phyloP scores from a whole-genome alignment of 768 basidiomycete species.

The Tulasnella sp. region DNA sequence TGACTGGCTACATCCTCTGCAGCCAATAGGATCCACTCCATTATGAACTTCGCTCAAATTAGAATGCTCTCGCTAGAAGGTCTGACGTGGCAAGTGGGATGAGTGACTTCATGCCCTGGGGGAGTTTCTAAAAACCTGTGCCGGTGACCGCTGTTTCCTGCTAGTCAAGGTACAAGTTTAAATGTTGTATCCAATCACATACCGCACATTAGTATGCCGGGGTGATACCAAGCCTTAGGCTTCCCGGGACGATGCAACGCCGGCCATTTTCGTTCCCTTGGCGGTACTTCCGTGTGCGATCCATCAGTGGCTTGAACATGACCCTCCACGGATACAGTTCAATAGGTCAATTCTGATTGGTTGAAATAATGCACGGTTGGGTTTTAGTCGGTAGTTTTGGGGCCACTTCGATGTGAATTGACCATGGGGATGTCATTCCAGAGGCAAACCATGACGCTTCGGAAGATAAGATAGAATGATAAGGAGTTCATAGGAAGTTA shows the following conservation, averaged over 20 bases:
- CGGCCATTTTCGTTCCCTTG: neutral
- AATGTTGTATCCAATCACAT: neutral
- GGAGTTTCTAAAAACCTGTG: neutral
- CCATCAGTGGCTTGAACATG: neutral
- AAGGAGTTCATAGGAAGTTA: neutral
- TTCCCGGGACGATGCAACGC: neutral
- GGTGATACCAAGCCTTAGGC: neutral
- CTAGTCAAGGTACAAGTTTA: neutral
- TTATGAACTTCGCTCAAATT: neutral
- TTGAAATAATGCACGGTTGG: neutral
- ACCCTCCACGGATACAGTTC: neutral
- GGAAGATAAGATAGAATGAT: slow-evolving; percentile 1
- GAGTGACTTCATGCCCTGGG: neutral
- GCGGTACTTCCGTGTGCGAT: neutral
- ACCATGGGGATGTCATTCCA: neutral
- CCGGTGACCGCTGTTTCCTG: neutral
- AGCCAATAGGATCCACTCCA: neutral
- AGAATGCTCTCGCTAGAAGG: neutral
- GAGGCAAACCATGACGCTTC: neutral
- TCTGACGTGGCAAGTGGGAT: neutral
- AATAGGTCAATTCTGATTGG: neutral
- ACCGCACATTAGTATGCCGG: neutral
- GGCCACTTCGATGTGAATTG: neutral
- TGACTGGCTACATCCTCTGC: neutral
- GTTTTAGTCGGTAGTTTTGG: neutral